These are phyloP conservation scores for Phlebiopsis flavidoalba DNA, from an alignment of 768 basidiomycete species.

Conservation along the genomic window DNA sequence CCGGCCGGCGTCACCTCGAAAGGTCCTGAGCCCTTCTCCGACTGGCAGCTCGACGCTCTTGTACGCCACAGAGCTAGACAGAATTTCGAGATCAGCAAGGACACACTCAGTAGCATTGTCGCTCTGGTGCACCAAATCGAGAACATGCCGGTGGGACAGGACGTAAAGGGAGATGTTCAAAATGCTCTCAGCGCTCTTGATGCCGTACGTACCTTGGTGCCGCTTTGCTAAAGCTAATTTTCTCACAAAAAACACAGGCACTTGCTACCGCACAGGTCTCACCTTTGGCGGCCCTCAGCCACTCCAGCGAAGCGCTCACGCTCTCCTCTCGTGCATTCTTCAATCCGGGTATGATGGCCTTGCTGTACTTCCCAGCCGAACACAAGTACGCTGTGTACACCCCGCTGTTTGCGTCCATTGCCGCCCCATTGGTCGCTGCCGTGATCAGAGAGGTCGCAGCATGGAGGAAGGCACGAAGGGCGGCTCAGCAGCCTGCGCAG, in stretches of 20 bases:
- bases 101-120: slow-evolving; percentile 78
- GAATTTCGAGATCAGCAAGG: slow-evolving; percentile 60
- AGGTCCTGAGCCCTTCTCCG: slow-evolving; percentile 34
- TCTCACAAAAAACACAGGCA: slow-evolving; percentile 26
- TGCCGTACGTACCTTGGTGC: slow-evolving; percentile 41
- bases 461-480: slow-evolving; percentile 38
- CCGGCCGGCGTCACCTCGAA: slow-evolving; percentile 39
- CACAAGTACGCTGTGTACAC: slow-evolving; percentile 98
- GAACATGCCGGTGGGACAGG: slow-evolving; percentile 86
- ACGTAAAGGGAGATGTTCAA: slow-evolving; percentile 69
- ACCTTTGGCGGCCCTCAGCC: slow-evolving; percentile 41
- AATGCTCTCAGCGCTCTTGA: slow-evolving; percentile 69
- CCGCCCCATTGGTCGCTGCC: slow-evolving; percentile 77
- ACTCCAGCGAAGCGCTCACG: slow-evolving; percentile 58
- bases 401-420: slow-evolving; percentile 87
- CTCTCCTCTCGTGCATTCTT: slow-evolving; percentile 88
- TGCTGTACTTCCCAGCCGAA: slow-evolving; percentile 96
- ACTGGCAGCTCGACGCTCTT: slow-evolving; percentile 82
- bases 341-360: slow-evolving; percentile 91
- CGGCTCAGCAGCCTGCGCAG: background rate
- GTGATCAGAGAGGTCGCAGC: slow-evolving; percentile 65
- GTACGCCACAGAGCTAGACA: slow-evolving; percentile 65
- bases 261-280: slow-evolving; percentile 34
- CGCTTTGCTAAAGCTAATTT: background rate
- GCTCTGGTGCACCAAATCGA: slow-evolving; percentile 81